Evolutionary conservation across 768 basidiomycete genomes (phyloP).

Genomic region (Suillus occidentalis): DNA sequence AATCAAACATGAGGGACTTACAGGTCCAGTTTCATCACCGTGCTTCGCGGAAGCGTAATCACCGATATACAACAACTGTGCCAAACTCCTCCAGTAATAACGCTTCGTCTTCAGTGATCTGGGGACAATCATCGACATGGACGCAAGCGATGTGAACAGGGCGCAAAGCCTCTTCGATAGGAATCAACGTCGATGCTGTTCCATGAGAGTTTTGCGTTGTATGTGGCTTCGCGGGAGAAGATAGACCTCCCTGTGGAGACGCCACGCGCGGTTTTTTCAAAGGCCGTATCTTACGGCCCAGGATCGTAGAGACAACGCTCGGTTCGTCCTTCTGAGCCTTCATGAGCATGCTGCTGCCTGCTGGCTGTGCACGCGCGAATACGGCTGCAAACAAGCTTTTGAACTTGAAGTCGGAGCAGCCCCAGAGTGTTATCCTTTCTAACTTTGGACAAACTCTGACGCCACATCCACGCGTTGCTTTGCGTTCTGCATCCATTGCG

Average conservation of each 20-base stretch:
- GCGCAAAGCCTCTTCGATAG: conserved; percentile 36
- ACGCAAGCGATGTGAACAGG: conserved; percentile 40
- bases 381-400: conserved; percentile 38
- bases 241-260: conserved; percentile 1
- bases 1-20: conserved; percentile 3
- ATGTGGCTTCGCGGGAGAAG: conserved; percentile 4
- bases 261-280: conserved; percentile 31
- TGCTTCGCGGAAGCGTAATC: neutral
- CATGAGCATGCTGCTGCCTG: neutral
- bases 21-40: neutral
- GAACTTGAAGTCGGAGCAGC: conserved; percentile 45
- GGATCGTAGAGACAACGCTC: conserved; percentile 19
- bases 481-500: conserved; percentile 6
- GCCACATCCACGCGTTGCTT: conserved; percentile 23
- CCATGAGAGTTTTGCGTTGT: conserved; percentile 10
- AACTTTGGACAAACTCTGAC: conserved; percentile 52
- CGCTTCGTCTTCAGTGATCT: conserved; percentile 39
- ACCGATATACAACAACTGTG: conserved; percentile 26
- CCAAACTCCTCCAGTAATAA: conserved; percentile 39
- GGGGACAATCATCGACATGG: conserved; percentile 41
- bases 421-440: conserved; percentile 52
- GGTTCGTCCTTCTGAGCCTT: conserved; percentile 11
- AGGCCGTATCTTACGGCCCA: conserved; percentile 35
- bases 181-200: conserved; percentile 35
- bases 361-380: conserved; percentile 28